Evolutionary conservation across 208 protist species (phyloP).

Genomic region (Naegleria lovaniensis): DNA sequence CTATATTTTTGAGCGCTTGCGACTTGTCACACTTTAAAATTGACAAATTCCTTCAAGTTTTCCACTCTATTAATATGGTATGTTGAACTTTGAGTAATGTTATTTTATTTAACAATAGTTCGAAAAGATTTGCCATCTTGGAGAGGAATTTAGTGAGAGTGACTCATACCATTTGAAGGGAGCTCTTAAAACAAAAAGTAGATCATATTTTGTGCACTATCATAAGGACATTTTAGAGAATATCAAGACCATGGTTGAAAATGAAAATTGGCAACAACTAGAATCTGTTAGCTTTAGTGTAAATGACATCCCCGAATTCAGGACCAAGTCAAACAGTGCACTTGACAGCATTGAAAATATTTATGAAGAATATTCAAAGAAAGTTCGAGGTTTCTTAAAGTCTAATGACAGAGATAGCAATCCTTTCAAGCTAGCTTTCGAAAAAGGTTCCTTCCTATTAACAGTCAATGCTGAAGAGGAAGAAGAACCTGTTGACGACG

Average conservation of each 20-base stretch:
- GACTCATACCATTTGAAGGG: not conserved
- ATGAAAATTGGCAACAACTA: not conserved
- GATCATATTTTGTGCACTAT: not conserved
- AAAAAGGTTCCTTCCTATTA: not conserved
- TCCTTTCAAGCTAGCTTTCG: not conserved
- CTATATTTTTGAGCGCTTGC: not conserved
- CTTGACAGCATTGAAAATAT: not conserved
- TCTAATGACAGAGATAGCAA: not conserved
- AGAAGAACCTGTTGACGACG: not conserved
- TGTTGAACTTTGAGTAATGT: not conserved
- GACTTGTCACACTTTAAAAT: slow-evolving; percentile 24
- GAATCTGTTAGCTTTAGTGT: not conserved
- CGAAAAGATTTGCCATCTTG: slow-evolving; percentile 1
- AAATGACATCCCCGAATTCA: slow-evolving; percentile 10
- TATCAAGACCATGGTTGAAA: slow-evolving; percentile 15
- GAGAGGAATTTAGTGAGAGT: slow-evolving; percentile 18
- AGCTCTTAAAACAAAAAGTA: not conserved
- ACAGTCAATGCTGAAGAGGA: not conserved
- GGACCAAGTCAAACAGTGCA: not conserved
- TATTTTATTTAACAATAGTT: not conserved
- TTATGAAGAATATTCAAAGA: not conserved
- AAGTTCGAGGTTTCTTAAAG: slow-evolving; percentile 3
- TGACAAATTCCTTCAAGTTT: slow-evolving; percentile 14
- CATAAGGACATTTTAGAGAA: slow-evolving; percentile 16
- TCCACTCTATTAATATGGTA: slow-evolving; percentile 14